Percentiles rank a stretch among this genome's conserved stretches.
Conservation (phyloP, 2,329 filamentous ascomycete species). For the Neocucurbitaria cava region DNA sequence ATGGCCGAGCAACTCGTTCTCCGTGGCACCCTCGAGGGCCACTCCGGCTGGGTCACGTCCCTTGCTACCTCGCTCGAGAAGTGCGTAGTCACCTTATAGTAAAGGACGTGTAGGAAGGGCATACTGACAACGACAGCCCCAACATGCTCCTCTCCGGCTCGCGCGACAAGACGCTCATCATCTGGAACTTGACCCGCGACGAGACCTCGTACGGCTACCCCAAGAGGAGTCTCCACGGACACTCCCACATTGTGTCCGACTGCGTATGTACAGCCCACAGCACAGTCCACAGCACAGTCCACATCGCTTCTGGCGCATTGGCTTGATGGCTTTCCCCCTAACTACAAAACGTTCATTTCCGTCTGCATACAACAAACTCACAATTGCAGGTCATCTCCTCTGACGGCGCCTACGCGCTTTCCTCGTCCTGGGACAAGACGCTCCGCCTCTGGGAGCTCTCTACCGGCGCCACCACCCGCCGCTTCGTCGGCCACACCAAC, state of each 20-base stretch:
- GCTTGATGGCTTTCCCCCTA: conserved; percentile 39
- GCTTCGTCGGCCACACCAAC: conserved; percentile 99
- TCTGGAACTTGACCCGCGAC: conserved; percentile 99
- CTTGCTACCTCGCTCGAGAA: conserved; percentile 99
- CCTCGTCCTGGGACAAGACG: conserved; percentile 99
- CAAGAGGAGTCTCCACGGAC: conserved; percentile 97
- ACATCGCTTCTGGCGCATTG: conserved; percentile 18
- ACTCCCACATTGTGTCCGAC: conserved; percentile 99
- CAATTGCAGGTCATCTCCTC: conserved; percentile 89
- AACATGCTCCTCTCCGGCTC: conserved; percentile 99
- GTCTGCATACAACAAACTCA: too few relatives aligned
- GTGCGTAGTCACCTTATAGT: too few relatives aligned
- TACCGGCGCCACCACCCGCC: conserved; percentile 94
- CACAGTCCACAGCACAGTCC: too few relatives aligned
- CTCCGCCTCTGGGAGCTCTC: conserved; percentile 99
- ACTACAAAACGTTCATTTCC: too few relatives aligned
- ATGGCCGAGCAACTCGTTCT: conserved; percentile 96
- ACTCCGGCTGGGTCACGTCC: conserved; percentile 99
- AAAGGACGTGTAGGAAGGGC: too few relatives aligned
- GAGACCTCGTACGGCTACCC: conserved; percentile 98
- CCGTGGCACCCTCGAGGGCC: conserved; percentile 97
- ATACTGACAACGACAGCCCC: conserved; percentile 68
- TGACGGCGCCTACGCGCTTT: conserved; percentile 98
- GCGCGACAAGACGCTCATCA: conserved; percentile 99
- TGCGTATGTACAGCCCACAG: conserved; percentile 74